Evolutionary conservation across 2,329 filamentous ascomycete genomes (phyloP).

Genomic region (Aspergillus bombycis): DNA sequence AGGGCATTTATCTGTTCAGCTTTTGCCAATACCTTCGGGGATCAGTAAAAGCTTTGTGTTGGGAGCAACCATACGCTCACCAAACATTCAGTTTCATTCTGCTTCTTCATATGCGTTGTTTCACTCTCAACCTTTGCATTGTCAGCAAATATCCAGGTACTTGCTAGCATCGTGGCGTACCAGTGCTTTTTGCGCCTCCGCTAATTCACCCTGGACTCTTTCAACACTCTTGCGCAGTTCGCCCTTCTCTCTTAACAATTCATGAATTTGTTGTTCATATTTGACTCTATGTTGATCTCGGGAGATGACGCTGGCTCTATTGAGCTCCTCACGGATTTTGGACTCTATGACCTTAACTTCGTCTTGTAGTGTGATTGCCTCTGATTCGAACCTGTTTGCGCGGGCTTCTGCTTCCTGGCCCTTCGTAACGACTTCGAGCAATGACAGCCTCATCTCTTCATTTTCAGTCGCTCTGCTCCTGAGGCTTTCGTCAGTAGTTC

Average conservation of each 20-base stretch:
- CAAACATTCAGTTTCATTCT: constrained; percentile 17
- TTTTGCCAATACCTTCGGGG: constrained; percentile 24
- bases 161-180: constrained; percentile 22
- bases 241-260: constrained; percentile 30
- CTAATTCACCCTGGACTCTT: constrained; percentile 25
- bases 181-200: constrained; percentile 22
- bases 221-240: constrained; percentile 23
- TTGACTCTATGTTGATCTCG: constrained; percentile 31
- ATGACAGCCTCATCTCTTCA: constrained; percentile 18
- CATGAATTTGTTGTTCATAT: constrained; percentile 35
- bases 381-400: constrained; percentile 22
- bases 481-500: constrained; percentile 18
- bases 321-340: constrained; percentile 35
- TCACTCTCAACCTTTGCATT: constrained; percentile 24
- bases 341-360: constrained; percentile 26
- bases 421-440: constrained; percentile 24
- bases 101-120: constrained; percentile 14
- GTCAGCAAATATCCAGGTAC: constrained; percentile 17
- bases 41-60: constrained; percentile 17
- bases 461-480: constrained; percentile 25
- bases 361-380: constrained; percentile 27
- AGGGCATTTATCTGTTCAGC: constrained; percentile 25
- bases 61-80: constrained; percentile 18
- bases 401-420: constrained; percentile 22
- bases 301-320: constrained; percentile 32